Evolutionary conservation across 2,329 filamentous ascomycete species (phyloP).

Genomic region (Monosporascus ibericus): DNA sequence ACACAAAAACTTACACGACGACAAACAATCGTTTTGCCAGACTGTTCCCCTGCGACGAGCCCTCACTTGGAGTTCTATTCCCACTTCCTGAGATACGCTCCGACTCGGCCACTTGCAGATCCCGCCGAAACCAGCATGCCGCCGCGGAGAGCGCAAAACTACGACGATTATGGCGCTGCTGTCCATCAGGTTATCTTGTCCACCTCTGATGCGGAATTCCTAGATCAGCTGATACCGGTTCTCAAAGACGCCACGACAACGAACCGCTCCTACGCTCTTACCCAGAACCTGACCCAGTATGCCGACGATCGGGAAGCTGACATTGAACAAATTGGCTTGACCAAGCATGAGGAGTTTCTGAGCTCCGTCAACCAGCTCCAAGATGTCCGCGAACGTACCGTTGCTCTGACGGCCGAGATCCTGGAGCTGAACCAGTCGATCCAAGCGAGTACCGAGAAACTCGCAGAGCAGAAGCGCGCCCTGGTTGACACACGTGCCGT

Average conservation of each 20-base stretch:
- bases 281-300: constrained; percentile 74
- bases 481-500: constrained; percentile 89
- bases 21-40: too few species aligned
- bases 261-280: constrained; percentile 65
- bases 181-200: constrained; percentile 78
- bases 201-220: constrained; percentile 84
- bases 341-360: constrained; percentile 95
- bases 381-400: constrained; percentile 82
- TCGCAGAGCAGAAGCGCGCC: constrained; percentile 90
- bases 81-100: not conserved
- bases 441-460: constrained; percentile 86
- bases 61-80: not conserved
- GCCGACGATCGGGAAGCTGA: constrained; percentile 81
- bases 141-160: constrained; percentile 25
- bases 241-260: constrained; percentile 82
- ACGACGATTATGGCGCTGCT: constrained; percentile 29
- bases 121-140: constrained; percentile 3
- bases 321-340: constrained; percentile 90
- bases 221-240: constrained; percentile 91
- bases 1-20: too few species aligned
- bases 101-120: not conserved
- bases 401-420: constrained; percentile 83
- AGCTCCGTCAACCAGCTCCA: constrained; percentile 92
- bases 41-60: not conserved
- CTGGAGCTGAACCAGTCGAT: constrained; percentile 90